phyloP scores from a whole-genome alignment of 495 filamentous ascomycete genomes.

The Apodospora peruviana region DNA sequence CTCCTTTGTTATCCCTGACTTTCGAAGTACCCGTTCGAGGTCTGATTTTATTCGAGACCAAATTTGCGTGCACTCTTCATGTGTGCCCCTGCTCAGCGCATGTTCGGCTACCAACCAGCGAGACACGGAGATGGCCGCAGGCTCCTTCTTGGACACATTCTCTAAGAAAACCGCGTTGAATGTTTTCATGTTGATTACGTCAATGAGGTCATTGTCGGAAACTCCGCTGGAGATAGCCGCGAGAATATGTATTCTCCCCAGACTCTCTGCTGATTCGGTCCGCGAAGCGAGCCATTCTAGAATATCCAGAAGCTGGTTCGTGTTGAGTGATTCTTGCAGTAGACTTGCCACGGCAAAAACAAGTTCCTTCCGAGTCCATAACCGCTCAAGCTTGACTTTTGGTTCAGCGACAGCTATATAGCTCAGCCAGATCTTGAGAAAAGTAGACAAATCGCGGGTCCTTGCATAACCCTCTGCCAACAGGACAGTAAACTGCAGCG shows the following conservation, averaged over 20 bases:
- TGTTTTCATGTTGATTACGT: conserved; percentile 27
- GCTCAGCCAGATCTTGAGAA: conserved; percentile 60
- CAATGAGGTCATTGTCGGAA: conserved; percentile 36
- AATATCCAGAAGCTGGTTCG: conserved; percentile 41
- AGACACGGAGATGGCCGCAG: conserved; percentile 15
- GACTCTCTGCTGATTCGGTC: conserved; percentile 12
- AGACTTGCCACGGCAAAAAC: conserved; percentile 35
- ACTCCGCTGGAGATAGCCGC: conserved; percentile 44
- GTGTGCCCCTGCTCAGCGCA: conserved; percentile 27
- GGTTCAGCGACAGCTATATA: conserved; percentile 49
- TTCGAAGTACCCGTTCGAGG: conserved; percentile 28
- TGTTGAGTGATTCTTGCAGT: conserved; percentile 39
- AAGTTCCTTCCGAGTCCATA: conserved; percentile 62
- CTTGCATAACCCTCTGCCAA: conserved; percentile 58
- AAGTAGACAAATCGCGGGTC: conserved; percentile 60
- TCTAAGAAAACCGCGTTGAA: conserved; percentile 12
- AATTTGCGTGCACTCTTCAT: conserved; percentile 26
- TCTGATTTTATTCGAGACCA: conserved; percentile 29
- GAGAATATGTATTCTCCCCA: conserved; percentile 35
- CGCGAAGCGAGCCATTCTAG: conserved; percentile 34
- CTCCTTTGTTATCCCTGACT: conserved; percentile 14
- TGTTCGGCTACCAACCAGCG: conserved; percentile 35
- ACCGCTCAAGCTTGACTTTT: conserved; percentile 29
- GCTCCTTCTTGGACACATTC: conserved; percentile 15
- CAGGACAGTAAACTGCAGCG: conserved; percentile 43